Evolutionary conservation across 2,329 filamentous ascomycete genomes (phyloP).

Genomic region (Neopestalotiopsis sp.): DNA sequence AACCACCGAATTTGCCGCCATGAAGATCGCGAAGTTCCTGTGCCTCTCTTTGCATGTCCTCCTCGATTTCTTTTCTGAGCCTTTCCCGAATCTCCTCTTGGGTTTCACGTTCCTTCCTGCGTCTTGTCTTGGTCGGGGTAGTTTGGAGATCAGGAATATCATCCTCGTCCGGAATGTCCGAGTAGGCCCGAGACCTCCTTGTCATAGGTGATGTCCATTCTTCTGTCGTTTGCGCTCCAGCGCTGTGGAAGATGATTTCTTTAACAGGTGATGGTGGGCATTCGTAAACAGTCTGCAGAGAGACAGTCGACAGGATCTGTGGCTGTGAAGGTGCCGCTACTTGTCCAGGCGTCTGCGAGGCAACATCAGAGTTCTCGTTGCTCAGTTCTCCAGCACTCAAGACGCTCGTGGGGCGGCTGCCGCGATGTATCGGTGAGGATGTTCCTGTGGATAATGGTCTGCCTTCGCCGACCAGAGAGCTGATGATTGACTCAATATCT

Average conservation of each 20-base stretch:
- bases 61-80: constrained; percentile 87
- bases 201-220: constrained; percentile 67
- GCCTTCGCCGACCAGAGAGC: constrained; percentile 80
- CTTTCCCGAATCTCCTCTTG: constrained; percentile 90
- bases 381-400: constrained; percentile 83
- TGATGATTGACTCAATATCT: constrained; percentile 86
- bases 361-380: constrained; percentile 71
- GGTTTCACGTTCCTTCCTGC: constrained; percentile 77
- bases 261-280: constrained; percentile 76
- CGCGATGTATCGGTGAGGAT: constrained; percentile 69
- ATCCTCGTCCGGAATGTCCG: constrained; percentile 70
- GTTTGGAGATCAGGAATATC: constrained; percentile 59
- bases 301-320: constrained; percentile 76
- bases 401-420: constrained; percentile 85
- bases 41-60: constrained; percentile 77
- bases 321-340: constrained; percentile 46
- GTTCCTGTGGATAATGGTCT: constrained; percentile 70
- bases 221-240: constrained; percentile 90
- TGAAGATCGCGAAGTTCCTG: constrained; percentile 62
- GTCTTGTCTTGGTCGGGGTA: constrained; percentile 75
- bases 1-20: constrained; percentile 50
- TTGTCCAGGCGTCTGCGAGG: constrained; percentile 44
- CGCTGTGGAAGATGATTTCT: constrained; percentile 95
- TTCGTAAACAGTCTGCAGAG: constrained; percentile 81
- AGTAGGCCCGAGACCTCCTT: constrained; percentile 57